Percentiles rank a stretch among this genome's conserved stretches.
phyloP scores from a whole-genome alignment of 208 protist genomes.

The Trypanosoma avium region DNA sequence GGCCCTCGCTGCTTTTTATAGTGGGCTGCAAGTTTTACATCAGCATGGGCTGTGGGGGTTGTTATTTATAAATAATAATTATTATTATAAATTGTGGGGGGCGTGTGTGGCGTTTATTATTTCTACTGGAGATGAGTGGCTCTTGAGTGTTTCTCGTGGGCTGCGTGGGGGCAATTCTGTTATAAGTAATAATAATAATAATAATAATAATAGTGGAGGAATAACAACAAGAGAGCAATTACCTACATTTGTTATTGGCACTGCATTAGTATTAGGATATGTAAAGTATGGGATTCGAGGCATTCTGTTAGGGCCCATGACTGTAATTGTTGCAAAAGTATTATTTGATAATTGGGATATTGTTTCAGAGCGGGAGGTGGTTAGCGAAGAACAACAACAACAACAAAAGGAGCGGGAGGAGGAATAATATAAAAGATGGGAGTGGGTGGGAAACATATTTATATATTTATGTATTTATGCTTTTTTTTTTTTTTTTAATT shows the following conservation, averaged over 20 bases:
- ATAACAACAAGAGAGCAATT: constrained; percentile 47
- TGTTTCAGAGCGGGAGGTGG: constrained; percentile 17
- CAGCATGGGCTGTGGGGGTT: constrained; percentile 16
- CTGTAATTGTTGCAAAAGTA: constrained; percentile 66
- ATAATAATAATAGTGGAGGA: too few species aligned
- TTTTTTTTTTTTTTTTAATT: not conserved
- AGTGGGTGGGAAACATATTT: not conserved
- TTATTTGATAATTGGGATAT: constrained; percentile 78
- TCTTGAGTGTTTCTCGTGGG: constrained; percentile 60
- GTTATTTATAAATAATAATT: too few species aligned
- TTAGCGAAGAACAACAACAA: not conserved
- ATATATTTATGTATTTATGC: not conserved
- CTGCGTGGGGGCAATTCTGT: constrained; percentile 36
- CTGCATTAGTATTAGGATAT: constrained; percentile 62
- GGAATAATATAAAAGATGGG: not conserved
- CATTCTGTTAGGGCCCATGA: constrained; percentile 70
- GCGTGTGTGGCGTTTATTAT: constrained; percentile 39
- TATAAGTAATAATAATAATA: too few species aligned
- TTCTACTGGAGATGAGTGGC: constrained; percentile 60
- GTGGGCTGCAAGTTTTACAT: not conserved
- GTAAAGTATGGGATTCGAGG: constrained; percentile 57
- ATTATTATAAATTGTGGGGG: too few species aligned
- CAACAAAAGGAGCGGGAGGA: not conserved
- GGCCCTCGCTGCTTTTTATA: constrained; percentile 32
- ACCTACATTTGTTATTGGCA: constrained; percentile 58